These are phyloP conservation scores for Knufia fluminis DNA, from an alignment of 2,329 filamentous ascomycete genomes.

Conservation along the genomic window DNA sequence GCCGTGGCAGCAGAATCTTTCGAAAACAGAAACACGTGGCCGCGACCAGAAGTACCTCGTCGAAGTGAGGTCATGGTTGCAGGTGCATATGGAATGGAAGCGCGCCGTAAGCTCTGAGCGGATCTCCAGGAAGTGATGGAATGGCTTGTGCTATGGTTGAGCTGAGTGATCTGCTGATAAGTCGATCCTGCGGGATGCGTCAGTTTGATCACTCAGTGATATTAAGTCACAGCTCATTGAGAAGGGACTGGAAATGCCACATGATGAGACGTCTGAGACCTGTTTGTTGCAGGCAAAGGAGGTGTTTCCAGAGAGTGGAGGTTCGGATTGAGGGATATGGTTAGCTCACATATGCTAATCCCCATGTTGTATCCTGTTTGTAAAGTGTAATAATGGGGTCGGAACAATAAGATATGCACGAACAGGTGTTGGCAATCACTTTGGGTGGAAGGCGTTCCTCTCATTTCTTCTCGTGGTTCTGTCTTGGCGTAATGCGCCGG, in stretches of 20 bases:
- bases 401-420: too few species aligned
- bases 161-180: background rate
- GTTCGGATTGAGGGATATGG: too few species aligned
- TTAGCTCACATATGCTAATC: too few species aligned
- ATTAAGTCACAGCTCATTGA: background rate
- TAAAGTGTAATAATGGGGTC: too few species aligned
- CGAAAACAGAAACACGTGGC: background rate
- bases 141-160: background rate
- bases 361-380: too few species aligned
- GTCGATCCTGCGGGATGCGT: background rate
- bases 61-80: background rate
- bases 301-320: too few species aligned
- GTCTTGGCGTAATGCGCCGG: too few species aligned
- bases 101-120: background rate
- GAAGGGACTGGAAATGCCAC: background rate
- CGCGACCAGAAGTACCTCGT: background rate
- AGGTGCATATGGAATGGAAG: background rate
- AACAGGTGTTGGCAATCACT: too few species aligned
- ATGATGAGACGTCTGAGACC: too few species aligned
- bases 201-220: background rate
- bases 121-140: background rate
- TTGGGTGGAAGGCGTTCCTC: too few species aligned
- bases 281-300: too few species aligned
- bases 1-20: background rate
- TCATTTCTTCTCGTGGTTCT: too few species aligned